Conservation (phyloP, 495 filamentous ascomycete species). For the Lepraria neglecta region DNA sequence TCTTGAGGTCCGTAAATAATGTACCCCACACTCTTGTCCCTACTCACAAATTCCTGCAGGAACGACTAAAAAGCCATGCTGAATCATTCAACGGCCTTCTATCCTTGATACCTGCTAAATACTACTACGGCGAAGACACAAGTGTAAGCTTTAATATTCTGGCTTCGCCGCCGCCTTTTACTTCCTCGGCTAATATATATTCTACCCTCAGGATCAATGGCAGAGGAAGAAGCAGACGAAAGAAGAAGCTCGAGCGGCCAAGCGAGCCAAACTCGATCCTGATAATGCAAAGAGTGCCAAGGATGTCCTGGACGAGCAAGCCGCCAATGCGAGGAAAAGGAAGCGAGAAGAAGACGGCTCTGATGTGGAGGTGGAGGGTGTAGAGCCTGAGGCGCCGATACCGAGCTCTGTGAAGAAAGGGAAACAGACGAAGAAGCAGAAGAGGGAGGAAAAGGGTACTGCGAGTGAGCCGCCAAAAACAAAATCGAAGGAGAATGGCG, state of each 20-base stretch:
- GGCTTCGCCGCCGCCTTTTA: conserved; percentile 16
- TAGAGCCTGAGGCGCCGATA: conserved; percentile 46
- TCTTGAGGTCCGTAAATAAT: conserved; percentile 16
- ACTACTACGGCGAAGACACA: conserved; percentile 81
- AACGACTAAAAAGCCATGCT: conserved; percentile 77
- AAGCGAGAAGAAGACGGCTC: conserved; percentile 49
- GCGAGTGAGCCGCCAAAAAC: not conserved
- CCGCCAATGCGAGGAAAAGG: conserved; percentile 53
- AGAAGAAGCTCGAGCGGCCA: conserved; percentile 68
- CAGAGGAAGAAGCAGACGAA: conserved; percentile 82
- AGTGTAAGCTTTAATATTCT: conserved; percentile 55
- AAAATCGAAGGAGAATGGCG: not conserved
- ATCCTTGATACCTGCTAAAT: conserved; percentile 86
- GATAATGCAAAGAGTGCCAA: conserved; percentile 73
- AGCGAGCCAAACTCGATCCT: conserved; percentile 77
- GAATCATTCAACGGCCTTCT: conserved; percentile 86
- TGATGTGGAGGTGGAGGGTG: conserved; percentile 34
- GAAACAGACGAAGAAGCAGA: conserved; percentile 43
- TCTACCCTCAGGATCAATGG: conserved; percentile 65
- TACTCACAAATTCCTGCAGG: conserved; percentile 43
- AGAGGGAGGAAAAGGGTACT: conserved; percentile 31
- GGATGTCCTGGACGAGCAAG: conserved; percentile 77
- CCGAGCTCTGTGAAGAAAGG: conserved; percentile 32
- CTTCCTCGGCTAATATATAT: not conserved
- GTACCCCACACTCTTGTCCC: not conserved